phyloP scores from a whole-genome alignment of 2,329 filamentous ascomycete genomes.

The Colletotrichum filicis region DNA sequence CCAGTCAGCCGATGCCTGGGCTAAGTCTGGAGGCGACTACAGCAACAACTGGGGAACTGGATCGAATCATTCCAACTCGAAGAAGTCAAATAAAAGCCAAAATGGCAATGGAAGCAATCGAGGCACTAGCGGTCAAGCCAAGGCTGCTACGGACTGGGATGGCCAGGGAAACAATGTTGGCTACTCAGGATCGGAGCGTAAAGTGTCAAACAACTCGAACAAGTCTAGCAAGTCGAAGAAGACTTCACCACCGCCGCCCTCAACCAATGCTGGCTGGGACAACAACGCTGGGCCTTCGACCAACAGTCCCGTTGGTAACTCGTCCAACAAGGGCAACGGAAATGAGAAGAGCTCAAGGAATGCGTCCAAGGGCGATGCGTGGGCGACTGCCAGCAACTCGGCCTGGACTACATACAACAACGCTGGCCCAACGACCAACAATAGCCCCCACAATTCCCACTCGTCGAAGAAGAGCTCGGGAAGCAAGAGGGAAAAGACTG shows the following conservation, averaged over 20 bases:
- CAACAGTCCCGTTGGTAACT: slow-evolving; percentile 14
- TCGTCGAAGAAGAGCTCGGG: slow-evolving; percentile 13
- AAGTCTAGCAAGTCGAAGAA: slow-evolving; percentile 9
- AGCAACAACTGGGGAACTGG: slow-evolving; percentile 17
- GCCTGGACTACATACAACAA: slow-evolving; percentile 23
- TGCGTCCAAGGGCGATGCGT: neutral
- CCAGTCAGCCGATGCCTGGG: slow-evolving; percentile 4
- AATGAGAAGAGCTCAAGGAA: slow-evolving; percentile 17
- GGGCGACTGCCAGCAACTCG: slow-evolving; percentile 16
- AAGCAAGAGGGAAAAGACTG: slow-evolving; percentile 3
- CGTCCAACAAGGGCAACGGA: slow-evolving; percentile 23
- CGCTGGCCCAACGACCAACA: slow-evolving; percentile 20
- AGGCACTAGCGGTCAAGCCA: slow-evolving; percentile 2
- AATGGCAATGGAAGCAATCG: slow-evolving; percentile 13
- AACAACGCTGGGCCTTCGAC: slow-evolving; percentile 34
- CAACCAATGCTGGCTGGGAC: slow-evolving; percentile 29
- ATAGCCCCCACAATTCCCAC: slow-evolving; percentile 19
- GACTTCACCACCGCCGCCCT: neutral
- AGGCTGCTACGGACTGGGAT: slow-evolving; percentile 13
- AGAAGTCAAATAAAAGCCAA: slow-evolving; percentile 21
- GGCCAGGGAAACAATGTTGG: slow-evolving; percentile 32
- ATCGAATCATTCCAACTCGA: slow-evolving; percentile 28
- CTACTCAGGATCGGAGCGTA: slow-evolving; percentile 3
- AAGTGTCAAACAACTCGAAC: slow-evolving; percentile 9
- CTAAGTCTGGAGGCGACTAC: slow-evolving; percentile 9